These are phyloP conservation scores for Oryza nivara DNA, from an alignment of 176 grass and related monocot species.

Conservation along the genomic window DNA sequence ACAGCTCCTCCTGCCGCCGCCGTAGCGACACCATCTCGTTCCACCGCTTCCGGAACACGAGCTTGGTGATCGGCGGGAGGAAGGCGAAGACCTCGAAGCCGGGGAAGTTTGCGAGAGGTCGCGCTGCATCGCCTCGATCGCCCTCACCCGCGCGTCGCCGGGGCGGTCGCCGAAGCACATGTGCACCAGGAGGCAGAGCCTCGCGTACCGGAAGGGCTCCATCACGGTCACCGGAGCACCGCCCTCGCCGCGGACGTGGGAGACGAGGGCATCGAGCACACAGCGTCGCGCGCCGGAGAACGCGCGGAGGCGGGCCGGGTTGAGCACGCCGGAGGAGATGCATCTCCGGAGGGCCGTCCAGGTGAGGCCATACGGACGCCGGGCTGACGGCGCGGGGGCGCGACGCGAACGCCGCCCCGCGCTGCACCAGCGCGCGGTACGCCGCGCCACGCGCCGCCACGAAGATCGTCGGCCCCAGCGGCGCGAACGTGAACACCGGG, in stretches of 20 bases:
- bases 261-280: conserved; percentile 48
- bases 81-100: conserved; percentile 59
- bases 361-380: conserved; percentile 36
- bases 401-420: conserved; percentile 53
- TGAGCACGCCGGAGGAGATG: no score
- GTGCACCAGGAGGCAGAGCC: conserved; percentile 69
- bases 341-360: conserved; percentile 62
- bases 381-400: conserved; percentile 30
- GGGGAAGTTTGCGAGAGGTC: conserved; percentile 33
- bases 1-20: conserved; percentile 53
- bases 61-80: conserved; percentile 51
- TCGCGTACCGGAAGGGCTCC: conserved; percentile 70
- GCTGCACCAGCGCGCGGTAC: conserved; percentile 55
- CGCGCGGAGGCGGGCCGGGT: conserved; percentile 46
- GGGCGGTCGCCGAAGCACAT: conserved; percentile 74
- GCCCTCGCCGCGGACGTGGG: conserved; percentile 10
- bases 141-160: conserved; percentile 31
- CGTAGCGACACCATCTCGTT: conserved; percentile 47
- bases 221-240: conserved; percentile 42
- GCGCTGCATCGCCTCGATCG: conserved; percentile 49
- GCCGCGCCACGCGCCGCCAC: conserved; percentile 42
- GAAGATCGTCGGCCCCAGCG: conserved; percentile 50
- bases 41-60: conserved; percentile 62
- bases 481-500: conserved; percentile 50
- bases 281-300: conserved; percentile 46